Base-by-base conservation (phyloP, 169 alveolate genomes). In the Besnoitia besnoiti region DNA sequence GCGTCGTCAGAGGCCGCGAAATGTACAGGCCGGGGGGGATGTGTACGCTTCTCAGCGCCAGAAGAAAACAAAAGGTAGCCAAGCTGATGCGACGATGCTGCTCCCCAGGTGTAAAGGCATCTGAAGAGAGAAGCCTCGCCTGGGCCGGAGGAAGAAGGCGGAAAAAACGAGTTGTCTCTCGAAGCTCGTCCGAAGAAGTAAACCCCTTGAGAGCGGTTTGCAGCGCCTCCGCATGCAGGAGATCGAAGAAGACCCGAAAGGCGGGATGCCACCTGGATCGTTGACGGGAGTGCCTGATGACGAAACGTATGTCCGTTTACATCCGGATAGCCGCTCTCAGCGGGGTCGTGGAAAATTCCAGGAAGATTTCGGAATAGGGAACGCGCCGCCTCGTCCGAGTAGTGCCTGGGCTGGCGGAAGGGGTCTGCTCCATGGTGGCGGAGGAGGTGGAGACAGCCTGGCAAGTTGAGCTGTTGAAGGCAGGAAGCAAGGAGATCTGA, bases 101-200 rank as follows among this genome's bases (percentile, higher is more conserved):
- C 87, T 77, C 87, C 87, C 87, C 87, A 77, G 33, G 87, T 77
- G 47, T 14, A 77, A 14, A 77, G 50, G 59, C 87, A 77, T 27
- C 87, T 37, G 61, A 77, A 40, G 16, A 44, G 50, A 37, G 61
- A 37, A 1, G 14, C 59, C n/a, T 77, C 40, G 7, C 40, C 24
- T 19, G 80, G 10, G 14, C 44, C 39, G 12, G 80, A 67, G 44
- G 44, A 67, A 19, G 67, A 10, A 19, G 82, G 82, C 16, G 82
- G 82, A 42, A 73, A 73, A 73, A 73, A 1, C 16, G 82, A 73
- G 24, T 55, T 55, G 12, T 55, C 67, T 1, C 82, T 42, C 82
- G n/a, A 10, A 5, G 39, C 12, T 37, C n/a, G 14, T 42, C 12
- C 82, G 44, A 37, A 19, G n/a, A 73, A 37, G 46, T 42, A 73